These are phyloP conservation scores for Calonectria crousiana DNA, from an alignment of 2,329 filamentous ascomycete genomes.

Conservation along the genomic window DNA sequence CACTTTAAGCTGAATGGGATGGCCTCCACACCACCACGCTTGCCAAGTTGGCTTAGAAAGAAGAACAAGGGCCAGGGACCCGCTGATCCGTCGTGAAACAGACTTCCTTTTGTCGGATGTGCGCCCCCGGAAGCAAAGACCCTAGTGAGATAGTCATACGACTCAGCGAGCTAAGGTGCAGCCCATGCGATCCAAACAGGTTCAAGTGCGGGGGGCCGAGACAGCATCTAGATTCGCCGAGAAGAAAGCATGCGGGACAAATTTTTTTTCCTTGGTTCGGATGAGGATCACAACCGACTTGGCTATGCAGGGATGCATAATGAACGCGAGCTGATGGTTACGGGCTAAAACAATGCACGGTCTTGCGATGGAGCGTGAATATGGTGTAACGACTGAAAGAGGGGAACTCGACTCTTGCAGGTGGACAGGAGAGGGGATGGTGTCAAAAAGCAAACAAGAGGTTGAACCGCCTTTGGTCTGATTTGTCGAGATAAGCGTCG, in stretches of 20 bases:
- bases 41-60: conserved; percentile 22
- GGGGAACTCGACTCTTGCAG: conserved; percentile 15
- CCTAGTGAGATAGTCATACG: conserved; percentile 37
- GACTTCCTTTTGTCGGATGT: conserved; percentile 31
- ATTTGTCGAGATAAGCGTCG: conserved; percentile 40
- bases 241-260: background rate
- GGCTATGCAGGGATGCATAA: conserved; percentile 27
- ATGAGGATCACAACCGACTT: conserved; percentile 16
- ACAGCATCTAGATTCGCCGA: conserved; percentile 25
- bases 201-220: conserved; percentile 32
- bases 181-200: conserved; percentile 29
- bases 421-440: conserved; percentile 25
- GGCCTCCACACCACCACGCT: conserved; percentile 23
- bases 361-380: conserved; percentile 41
- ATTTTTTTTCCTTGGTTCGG: conserved; percentile 14
- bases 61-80: background rate
- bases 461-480: conserved; percentile 26
- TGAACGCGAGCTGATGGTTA: conserved; percentile 24
- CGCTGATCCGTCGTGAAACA: conserved; percentile 37
- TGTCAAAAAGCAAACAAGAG: conserved; percentile 27
- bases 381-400: conserved; percentile 34
- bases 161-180: conserved; percentile 24
- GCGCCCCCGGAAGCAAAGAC: conserved; percentile 23
- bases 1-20: conserved; percentile 20
- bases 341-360: conserved; percentile 38